Evolutionary conservation across 164 flowering plant species (phyloP).

Genomic region (Litsea cubeba): DNA sequence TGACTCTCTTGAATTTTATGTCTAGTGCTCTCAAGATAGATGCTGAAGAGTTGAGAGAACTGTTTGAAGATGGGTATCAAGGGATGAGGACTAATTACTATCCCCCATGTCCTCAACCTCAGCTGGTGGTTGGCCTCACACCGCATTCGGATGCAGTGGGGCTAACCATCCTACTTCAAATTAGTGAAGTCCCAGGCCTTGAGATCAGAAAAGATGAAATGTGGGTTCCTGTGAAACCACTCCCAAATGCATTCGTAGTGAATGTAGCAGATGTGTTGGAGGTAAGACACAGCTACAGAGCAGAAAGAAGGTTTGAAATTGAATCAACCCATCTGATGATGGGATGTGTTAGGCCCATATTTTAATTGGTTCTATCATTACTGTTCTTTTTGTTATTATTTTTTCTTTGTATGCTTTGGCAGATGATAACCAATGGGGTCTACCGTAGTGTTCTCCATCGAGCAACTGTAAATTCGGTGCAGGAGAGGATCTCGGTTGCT

Average conservation of each 20-base stretch:
- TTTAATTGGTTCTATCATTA: too few relatives aligned
- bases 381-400: background rate
- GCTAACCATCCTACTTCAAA: constrained; percentile 37
- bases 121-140: constrained; percentile 31
- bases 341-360: too few relatives aligned
- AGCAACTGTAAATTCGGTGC: constrained; percentile 31
- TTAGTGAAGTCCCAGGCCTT: constrained; percentile 36
- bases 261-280: constrained; percentile 35
- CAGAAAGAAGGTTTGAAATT: too few relatives aligned
- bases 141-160: constrained; percentile 47
- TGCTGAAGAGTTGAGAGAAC: constrained; percentile 17
- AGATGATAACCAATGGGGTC: constrained; percentile 40
- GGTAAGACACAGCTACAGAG: background rate
- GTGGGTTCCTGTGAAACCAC: constrained; percentile 41
- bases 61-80: constrained; percentile 25
- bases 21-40: constrained; percentile 27
- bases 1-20: constrained; percentile 16
- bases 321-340: too few relatives aligned
- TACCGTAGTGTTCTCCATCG: constrained; percentile 52
- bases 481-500: constrained; percentile 46
- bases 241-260: constrained; percentile 32
- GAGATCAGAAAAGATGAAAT: constrained; percentile 36
- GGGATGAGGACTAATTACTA: constrained; percentile 34
- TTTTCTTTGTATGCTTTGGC: background rate
- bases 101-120: constrained; percentile 39